Conservation (phyloP, 306 rosid species). For the Bauhinia variegata region DNA sequence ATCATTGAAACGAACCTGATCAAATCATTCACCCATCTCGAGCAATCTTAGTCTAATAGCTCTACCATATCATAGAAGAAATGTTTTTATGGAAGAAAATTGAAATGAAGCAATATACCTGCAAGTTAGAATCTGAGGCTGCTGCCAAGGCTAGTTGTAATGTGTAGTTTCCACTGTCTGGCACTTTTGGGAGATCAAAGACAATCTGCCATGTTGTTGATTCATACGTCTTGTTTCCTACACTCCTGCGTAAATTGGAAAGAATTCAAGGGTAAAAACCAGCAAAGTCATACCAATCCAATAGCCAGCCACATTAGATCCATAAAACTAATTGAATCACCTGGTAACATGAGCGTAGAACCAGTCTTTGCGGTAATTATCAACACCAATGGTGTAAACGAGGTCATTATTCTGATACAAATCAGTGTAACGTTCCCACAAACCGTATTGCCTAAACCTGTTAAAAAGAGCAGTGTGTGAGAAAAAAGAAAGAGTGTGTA, state of each 20-base stretch:
- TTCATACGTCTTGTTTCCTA: conserved; percentile 30
- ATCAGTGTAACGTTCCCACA: conserved; percentile 66
- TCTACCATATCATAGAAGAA: too few species aligned
- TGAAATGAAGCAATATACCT: conserved; percentile 44
- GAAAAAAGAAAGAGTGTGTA: not conserved
- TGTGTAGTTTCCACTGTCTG: conserved; percentile 50
- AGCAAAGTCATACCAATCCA: not conserved
- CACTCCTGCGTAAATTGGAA: conserved; percentile 35
- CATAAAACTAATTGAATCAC: conserved; percentile 1
- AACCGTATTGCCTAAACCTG: conserved; percentile 73
- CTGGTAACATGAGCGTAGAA: conserved; percentile 66
- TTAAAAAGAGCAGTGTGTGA: not conserved
- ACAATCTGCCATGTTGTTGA: conserved; percentile 73
- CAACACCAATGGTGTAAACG: conserved; percentile 40
- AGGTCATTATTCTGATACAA: conserved; percentile 55
- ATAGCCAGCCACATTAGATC: too few species aligned
- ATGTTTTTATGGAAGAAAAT: too few species aligned
- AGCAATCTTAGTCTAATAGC: too few species aligned
- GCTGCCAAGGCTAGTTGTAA: conserved; percentile 75
- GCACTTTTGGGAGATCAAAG: conserved; percentile 43
- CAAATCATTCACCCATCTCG: too few species aligned
- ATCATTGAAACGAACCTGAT: conserved; percentile 73
- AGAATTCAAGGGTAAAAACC: not conserved
- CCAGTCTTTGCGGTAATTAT: conserved; percentile 50
- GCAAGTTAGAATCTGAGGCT: conserved; percentile 45